These are phyloP conservation scores for Malus fusca DNA, from an alignment of 306 rosid genomes.

Conservation along the genomic window DNA sequence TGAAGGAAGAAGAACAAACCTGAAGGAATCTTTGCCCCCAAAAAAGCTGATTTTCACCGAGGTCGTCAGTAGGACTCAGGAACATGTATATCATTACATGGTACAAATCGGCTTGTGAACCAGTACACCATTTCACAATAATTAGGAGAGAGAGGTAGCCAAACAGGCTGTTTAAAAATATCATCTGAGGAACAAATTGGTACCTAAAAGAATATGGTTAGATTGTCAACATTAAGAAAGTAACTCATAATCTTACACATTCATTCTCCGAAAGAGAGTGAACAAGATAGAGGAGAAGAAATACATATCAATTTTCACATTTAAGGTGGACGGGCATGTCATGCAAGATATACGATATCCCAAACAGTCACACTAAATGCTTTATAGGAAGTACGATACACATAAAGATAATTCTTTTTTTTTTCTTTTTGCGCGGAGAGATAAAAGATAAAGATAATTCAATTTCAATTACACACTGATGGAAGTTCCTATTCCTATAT, in stretches of 20 bases:
- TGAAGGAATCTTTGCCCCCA: constrained; percentile 64
- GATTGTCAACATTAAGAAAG: neutral
- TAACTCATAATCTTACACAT: neutral
- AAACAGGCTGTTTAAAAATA: constrained; percentile 73
- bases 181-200: constrained; percentile 76
- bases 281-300: neutral
- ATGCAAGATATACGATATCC: neutral
- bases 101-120: constrained; percentile 87
- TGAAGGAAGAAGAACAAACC: constrained; percentile 27
- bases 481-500: neutral
- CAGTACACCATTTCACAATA: constrained; percentile 75
- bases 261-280: neutral
- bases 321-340: too few relatives aligned
- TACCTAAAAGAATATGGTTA: constrained; percentile 43
- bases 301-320: neutral
- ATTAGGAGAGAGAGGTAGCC: constrained; percentile 82
- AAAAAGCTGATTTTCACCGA: constrained; percentile 84
- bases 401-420: too few relatives aligned
- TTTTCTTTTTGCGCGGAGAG: too few relatives aligned
- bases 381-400: neutral
- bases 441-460: neutral
- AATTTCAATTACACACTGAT: neutral
- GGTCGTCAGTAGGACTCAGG: constrained; percentile 72
- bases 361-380: neutral
- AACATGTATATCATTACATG: constrained; percentile 86